phyloP scores from a whole-genome alignment of 106 monocot genomes.

The Dendrobium nobile region DNA sequence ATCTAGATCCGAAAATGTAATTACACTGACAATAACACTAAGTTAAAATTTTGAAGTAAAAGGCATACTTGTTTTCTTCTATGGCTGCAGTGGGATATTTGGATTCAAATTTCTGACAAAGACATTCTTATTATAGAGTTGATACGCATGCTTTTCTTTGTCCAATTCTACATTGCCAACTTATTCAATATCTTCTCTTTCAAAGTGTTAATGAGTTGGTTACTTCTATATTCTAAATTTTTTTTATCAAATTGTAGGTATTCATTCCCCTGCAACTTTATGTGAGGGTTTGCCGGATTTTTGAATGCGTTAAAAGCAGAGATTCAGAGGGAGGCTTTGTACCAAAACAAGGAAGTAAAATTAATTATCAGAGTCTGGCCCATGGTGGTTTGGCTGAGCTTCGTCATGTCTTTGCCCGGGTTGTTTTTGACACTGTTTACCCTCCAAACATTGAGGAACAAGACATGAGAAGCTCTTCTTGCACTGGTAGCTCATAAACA shows the following conservation, averaged over 20 bases:
- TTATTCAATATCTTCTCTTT: neutral
- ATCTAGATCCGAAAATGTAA: neutral
- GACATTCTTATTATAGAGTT: neutral
- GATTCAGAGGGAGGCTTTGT: conserved; percentile 27
- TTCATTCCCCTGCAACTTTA: conserved; percentile 61
- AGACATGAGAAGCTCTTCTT: neutral
- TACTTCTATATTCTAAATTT: neutral
- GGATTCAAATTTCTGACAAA: neutral
- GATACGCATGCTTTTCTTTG: neutral
- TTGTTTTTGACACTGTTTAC: conserved; percentile 79
- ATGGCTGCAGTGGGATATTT: too few relatives aligned
- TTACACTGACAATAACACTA: neutral
- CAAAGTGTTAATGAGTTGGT: neutral
- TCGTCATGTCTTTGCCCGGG: conserved; percentile 63
- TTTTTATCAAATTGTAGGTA: conserved; percentile 41
- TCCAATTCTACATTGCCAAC: neutral
- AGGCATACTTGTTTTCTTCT: too few relatives aligned
- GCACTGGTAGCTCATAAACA: neutral
- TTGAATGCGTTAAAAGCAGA: conserved; percentile 34
- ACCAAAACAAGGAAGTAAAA: conserved; percentile 47
- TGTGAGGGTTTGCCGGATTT: conserved; percentile 50
- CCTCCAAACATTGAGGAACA: conserved; percentile 36
- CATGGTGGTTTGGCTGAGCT: conserved; percentile 55
- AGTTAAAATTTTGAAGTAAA: neutral
- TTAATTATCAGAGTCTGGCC: conserved; percentile 49